phyloP scores from a whole-genome alignment of 2,329 filamentous ascomycete species.

The Fusarium sp. region DNA sequence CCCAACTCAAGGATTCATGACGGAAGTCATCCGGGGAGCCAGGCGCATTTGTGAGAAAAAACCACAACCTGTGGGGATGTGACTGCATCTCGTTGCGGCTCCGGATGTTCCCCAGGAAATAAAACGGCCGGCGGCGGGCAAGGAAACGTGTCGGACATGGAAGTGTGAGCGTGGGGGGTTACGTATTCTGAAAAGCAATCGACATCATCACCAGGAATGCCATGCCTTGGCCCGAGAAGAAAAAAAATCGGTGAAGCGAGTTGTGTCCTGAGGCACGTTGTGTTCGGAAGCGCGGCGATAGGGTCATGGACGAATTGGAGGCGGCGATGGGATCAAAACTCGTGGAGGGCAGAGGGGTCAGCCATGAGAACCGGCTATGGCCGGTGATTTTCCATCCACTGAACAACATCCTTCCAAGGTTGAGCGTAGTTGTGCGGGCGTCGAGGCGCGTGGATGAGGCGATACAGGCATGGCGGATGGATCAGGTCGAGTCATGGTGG shows the following conservation, averaged over 20 bases:
- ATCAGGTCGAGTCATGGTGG: conserved; percentile 9
- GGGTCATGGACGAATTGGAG: background rate
- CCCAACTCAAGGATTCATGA: background rate
- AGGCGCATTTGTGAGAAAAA: conserved; percentile 4
- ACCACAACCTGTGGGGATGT: conserved; percentile 12
- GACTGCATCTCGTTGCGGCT: conserved; percentile 24
- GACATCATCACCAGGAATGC: background rate
- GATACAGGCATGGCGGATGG: conserved; percentile 13
- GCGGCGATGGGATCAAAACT: background rate
- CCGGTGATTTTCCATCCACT: conserved; percentile 3
- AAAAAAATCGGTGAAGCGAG: conserved; percentile 7
- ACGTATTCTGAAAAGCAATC: background rate
- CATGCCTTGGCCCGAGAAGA: background rate
- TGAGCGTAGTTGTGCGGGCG: conserved; percentile 28
- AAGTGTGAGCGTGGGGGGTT: conserved; percentile 7
- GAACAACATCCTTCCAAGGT: background rate
- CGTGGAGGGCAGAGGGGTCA: no score
- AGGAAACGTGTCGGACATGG: background rate
- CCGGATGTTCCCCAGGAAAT: conserved; percentile 36
- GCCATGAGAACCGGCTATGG: background rate
- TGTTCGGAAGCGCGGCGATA: conserved; percentile 7
- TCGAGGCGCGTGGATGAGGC: conserved; percentile 24
- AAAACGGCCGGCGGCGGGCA: conserved; percentile 16
- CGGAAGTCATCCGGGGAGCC: background rate
- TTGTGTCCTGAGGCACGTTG: background rate